Percentiles rank a stretch among this genome's conserved stretches.
Conservation (phyloP, 192 early-diverging fungal species). For the Linnemannia exigua region DNA sequence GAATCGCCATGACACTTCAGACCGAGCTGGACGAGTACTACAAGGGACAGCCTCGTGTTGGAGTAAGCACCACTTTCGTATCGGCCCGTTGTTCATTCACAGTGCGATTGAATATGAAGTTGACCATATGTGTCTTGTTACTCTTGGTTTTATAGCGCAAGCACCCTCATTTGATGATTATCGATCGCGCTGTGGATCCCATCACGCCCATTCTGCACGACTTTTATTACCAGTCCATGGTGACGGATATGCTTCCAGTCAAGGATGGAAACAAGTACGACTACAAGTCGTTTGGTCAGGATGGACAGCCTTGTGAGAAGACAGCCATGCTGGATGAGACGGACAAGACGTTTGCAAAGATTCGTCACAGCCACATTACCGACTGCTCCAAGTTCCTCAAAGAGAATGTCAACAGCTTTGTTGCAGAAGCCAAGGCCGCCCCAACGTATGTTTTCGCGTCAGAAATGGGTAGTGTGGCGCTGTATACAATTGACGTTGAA, state of each 20-base stretch:
- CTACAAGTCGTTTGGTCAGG: slow-evolving; percentile 65
- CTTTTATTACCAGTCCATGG: slow-evolving; percentile 98
- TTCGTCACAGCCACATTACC: slow-evolving; percentile 88
- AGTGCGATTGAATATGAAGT: neutral
- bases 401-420: slow-evolving; percentile 80
- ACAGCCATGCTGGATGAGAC: slow-evolving; percentile 77
- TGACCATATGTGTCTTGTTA: neutral
- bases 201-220: slow-evolving; percentile 95
- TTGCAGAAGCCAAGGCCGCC: slow-evolving; percentile 53
- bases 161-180: slow-evolving; percentile 77
- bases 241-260: slow-evolving; percentile 86
- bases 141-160: slow-evolving; percentile 31
- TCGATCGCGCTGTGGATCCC: slow-evolving; percentile 94
- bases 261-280: slow-evolving; percentile 76
- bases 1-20: slow-evolving; percentile 88
- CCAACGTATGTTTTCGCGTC: neutral
- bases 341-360: slow-evolving; percentile 82
- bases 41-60: slow-evolving; percentile 75
- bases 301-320: slow-evolving; percentile 64
- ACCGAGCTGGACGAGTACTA: slow-evolving; percentile 88
- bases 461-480: neutral
- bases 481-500: neutral
- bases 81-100: too few relatives aligned
- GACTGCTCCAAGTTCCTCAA: slow-evolving; percentile 82
- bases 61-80: slow-evolving; percentile 46